Base-by-base conservation (phyloP, 139 green algal species). In the Raphidocelis subcapitata region DNA sequence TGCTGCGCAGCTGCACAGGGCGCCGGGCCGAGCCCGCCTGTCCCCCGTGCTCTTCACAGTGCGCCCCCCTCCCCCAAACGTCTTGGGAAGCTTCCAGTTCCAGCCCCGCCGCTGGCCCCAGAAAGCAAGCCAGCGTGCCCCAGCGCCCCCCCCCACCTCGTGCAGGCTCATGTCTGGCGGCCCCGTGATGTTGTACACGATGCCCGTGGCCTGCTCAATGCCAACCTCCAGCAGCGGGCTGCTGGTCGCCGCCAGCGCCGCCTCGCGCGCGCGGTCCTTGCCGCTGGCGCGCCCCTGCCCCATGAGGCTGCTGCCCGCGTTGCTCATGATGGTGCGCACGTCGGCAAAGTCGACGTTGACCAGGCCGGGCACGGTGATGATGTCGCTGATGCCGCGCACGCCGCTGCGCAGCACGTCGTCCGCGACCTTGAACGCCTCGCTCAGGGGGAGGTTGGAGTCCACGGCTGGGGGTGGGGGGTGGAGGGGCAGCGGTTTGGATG, bases 291-390 rank as follows among this genome's bases (percentile, higher is more conserved):
- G 76, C 31, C 91, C 92, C 72, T 96, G 92, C 68, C 92, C 93
- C 92, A 97, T 97, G 10, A 96, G 81, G 26, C 87, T 92, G 28
- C 85, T 91, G 29, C 93, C 92, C 23, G 91, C 87, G 47, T 92
- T 82, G 3, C 79, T 73, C 93, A 98, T 98, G 63, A 98, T 86
- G 21, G 94, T 86, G 23, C 90, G 75, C 26, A 98, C 94, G 76
- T 98, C 94, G 29, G 94, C 94, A 89, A 98, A 98, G 86, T 98
- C 94, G n/a, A 98, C 94, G 74, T 98, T 98, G 29, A 98, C 88
- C 65, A 98, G 83, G 28, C 94, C 94, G 18, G 94, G 93, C 21
- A 95, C 86, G 32, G 92, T 97, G 82, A 98, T 97, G 85, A 98
- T 98, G 80, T 98, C 94, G 12, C 82, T 94, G 81, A 98, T 98